Evolutionary conservation across 208 protist species (phyloP), one percentile per base, ranked within the genome.

Genomic region (Wallacemonas sp.): DNA sequence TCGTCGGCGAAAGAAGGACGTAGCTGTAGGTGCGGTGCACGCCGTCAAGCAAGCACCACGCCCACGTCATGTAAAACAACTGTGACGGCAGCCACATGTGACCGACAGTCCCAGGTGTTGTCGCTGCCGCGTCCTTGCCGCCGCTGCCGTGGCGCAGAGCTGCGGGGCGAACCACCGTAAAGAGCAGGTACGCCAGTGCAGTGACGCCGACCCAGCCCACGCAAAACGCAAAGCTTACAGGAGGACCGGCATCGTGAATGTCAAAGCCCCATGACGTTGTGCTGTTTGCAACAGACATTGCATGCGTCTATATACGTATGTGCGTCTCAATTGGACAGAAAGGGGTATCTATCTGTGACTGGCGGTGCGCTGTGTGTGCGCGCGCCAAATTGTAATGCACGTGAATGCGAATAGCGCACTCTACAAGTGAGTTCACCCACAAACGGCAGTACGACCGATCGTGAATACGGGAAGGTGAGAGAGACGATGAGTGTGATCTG

Each of bases 1-100:
- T 78, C 27, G 69, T 61, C 0, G 72, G 57, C 0, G 79, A 64
- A 3, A 92, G 69, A 19, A 81, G 41, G 9, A 78, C 5, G 50
- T 85, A 89, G 38, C 74, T 68, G 50, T 62, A 75, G 3, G 68
- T 62, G 36, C 74, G 71, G 44, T 85, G 54, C 22, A 89, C 71
- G 3, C 68, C 38, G 57, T 89, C 76, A 53, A 80, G 76, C 1
- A 83, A 12, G 1, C 68, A 26, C 64, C 80, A 81, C 1, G 76
- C 57, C 50, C 66, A 71, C 5, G 81, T 44, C 8, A 53, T 68
- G 0, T 62, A 36, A 38, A 87, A 66, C 21, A 85, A 42, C 8
- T 63, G 81, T 24, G 30, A 57, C 1, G 68, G 45, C 42, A 73
- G 62, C 75, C 75, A 77, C 46, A 46, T 17, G 24, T 10, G 12